These are phyloP conservation scores for Hysterium pulicare DNA, from an alignment of 2,329 filamentous ascomycete genomes.

Conservation along the genomic window DNA sequence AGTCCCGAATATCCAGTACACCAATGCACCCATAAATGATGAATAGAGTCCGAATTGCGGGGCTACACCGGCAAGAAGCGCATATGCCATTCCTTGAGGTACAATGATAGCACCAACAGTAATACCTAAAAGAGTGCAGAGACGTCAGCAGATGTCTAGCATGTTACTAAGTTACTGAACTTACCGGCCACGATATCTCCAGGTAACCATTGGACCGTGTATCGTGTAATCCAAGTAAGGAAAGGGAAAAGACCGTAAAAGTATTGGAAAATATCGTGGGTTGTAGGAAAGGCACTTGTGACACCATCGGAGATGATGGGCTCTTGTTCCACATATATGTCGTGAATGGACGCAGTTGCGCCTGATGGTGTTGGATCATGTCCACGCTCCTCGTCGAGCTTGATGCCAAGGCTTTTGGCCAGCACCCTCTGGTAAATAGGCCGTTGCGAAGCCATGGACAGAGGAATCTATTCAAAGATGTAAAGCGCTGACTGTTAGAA, in stretches of 20 bases:
- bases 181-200: neutral
- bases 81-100: constrained; percentile 97
- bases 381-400: neutral
- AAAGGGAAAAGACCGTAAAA: neutral
- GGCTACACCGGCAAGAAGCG: constrained; percentile 73
- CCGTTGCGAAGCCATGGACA: too few species aligned
- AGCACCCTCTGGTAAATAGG: too few species aligned
- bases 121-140: too few species aligned
- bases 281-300: neutral
- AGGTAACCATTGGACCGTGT: neutral
- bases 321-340: neutral
- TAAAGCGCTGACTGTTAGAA: too few species aligned
- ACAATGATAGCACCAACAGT: constrained; percentile 79
- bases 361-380: neutral
- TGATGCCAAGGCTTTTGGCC: neutral
- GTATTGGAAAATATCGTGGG: neutral
- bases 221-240: neutral
- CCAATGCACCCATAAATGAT: constrained; percentile 89
- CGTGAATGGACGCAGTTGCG: too few species aligned
- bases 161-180: too few species aligned
- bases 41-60: constrained; percentile 87
- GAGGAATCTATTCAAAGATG: too few species aligned
- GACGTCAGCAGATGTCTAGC: too few species aligned
- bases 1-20: constrained; percentile 98
- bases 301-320: neutral